Conservation (phyloP, 2,329 filamentous ascomycete genomes). For the Juglanconis sp. region DNA sequence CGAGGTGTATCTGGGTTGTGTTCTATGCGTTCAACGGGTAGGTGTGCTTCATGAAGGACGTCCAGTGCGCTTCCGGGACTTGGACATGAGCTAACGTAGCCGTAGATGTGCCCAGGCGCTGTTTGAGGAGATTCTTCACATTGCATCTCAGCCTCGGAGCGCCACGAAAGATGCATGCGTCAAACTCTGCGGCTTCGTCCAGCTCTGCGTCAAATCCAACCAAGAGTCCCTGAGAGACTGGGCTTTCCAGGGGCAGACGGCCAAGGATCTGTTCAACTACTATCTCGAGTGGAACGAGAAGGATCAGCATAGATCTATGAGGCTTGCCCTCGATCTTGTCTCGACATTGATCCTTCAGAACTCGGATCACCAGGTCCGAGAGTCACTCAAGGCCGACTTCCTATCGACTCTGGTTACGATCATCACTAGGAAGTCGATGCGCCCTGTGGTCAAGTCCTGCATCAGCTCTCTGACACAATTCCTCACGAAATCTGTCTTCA, state of each 20-base stretch:
- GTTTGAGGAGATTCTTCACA: conserved; percentile 46
- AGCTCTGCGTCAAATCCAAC: conserved; percentile 53
- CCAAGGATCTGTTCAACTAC: conserved; percentile 54
- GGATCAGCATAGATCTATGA: conserved; percentile 62
- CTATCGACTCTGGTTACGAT: conserved; percentile 55
- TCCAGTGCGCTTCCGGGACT: not conserved
- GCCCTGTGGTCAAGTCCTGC: conserved; percentile 65
- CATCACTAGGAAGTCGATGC: conserved; percentile 57
- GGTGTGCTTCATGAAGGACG: not conserved
- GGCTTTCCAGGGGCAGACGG: conserved; percentile 49
- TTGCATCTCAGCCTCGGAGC: conserved; percentile 51
- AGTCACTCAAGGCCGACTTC: conserved; percentile 41
- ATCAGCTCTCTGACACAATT: conserved; percentile 66
- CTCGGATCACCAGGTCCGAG: conserved; percentile 36
- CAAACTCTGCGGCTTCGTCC: conserved; percentile 60
- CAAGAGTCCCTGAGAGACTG: conserved; percentile 41
- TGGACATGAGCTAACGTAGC: not conserved
- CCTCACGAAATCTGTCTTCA: conserved; percentile 57
- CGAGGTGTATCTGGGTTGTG: not conserved
- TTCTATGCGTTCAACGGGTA: conserved; percentile 5
- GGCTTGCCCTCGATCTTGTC: conserved; percentile 58
- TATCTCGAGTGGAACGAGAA: conserved; percentile 67
- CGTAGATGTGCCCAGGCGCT: conserved; percentile 35
- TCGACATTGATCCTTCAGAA: conserved; percentile 50
- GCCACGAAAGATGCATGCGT: conserved; percentile 56